Evolutionary conservation across 1,284 basidiomycete species (phyloP).

Genomic region (Heterobasidion annosum): DNA sequence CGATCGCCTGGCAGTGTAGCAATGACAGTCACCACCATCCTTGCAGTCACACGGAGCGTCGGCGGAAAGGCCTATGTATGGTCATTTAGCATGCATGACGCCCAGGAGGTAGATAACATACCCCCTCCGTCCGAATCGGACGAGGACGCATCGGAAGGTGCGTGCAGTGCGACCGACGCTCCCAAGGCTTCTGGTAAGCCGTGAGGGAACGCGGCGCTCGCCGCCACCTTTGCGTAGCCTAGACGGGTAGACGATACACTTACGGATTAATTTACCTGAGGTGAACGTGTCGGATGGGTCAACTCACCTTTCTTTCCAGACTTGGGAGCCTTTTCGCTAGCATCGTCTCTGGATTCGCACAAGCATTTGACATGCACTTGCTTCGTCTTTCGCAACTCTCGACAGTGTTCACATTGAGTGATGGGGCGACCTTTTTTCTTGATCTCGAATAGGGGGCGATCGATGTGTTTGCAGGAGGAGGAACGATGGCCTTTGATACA

Average conservation of each 20-base stretch:
- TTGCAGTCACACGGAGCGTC: slow-evolving; percentile 26
- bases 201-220: slow-evolving; percentile 61
- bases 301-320: slow-evolving; percentile 48
- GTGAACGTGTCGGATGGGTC: slow-evolving; percentile 6
- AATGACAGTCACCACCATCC: slow-evolving; percentile 33
- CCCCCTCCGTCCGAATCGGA: slow-evolving; percentile 45
- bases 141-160: slow-evolving; percentile 26
- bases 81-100: neutral
- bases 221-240: slow-evolving; percentile 48
- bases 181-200: slow-evolving; percentile 59
- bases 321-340: slow-evolving; percentile 20
- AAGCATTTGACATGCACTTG: slow-evolving; percentile 65
- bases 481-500: slow-evolving; percentile 82
- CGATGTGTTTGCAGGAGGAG: slow-evolving; percentile 67
- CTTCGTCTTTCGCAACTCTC: slow-evolving; percentile 68
- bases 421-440: slow-evolving; percentile 77
- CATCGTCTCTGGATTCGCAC: slow-evolving; percentile 25
- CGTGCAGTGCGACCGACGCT: slow-evolving; percentile 43
- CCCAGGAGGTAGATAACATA: slow-evolving; percentile 14
- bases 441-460: slow-evolving; percentile 71
- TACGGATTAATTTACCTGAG: slow-evolving; percentile 31
- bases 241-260: slow-evolving; percentile 24
- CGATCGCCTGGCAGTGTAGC: slow-evolving; percentile 5
- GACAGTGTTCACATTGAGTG: slow-evolving; percentile 74
- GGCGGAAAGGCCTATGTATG: neutral